These are phyloP conservation scores for Sugiyamaella qingdaonensis DNA, from an alignment of 805 yeast genomes.

Conservation along the genomic window DNA sequence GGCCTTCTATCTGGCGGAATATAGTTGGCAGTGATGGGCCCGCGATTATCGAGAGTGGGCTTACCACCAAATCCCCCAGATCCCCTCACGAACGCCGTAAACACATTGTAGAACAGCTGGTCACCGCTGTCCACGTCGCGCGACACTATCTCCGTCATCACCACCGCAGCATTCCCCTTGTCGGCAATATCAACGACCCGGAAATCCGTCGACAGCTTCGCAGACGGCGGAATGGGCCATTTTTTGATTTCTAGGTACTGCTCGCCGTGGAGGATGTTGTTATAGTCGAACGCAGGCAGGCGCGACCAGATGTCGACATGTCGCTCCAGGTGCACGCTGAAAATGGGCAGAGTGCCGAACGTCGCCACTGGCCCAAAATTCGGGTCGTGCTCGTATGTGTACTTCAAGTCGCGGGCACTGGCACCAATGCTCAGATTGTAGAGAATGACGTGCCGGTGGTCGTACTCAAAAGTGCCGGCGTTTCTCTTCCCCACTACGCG, in stretches of 20 bases:
- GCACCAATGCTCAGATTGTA: conserved; percentile 93
- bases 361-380: conserved; percentile 85
- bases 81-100: conserved; percentile 79
- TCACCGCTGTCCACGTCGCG: conserved; percentile 66
- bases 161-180: conserved; percentile 79
- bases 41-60: conserved; percentile 52
- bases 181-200: conserved; percentile 73
- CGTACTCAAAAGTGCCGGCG: conserved; percentile 51
- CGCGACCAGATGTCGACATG: conserved; percentile 42
- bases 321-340: conserved; percentile 40
- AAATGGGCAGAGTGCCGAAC: conserved; percentile 84
- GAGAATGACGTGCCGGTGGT: conserved; percentile 67
- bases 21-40: conserved; percentile 62
- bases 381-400: conserved; percentile 68
- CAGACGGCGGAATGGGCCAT: conserved; percentile 76
- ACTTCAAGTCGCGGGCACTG: conserved; percentile 65
- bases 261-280: conserved; percentile 90
- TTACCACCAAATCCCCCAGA: conserved; percentile 49
- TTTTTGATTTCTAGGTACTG: conserved; percentile 76
- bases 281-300: conserved; percentile 81
- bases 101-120: conserved; percentile 70
- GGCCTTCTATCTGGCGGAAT: conserved; percentile 60
- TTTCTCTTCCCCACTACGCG: conserved; percentile 44
- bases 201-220: conserved; percentile 54
- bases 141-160: conserved; percentile 67